Percentiles rank a stretch among this genome's conserved stretches.
Evolutionary conservation across 2,329 filamentous ascomycete genomes (phyloP).

Genomic region (Fusarium subtropicale): DNA sequence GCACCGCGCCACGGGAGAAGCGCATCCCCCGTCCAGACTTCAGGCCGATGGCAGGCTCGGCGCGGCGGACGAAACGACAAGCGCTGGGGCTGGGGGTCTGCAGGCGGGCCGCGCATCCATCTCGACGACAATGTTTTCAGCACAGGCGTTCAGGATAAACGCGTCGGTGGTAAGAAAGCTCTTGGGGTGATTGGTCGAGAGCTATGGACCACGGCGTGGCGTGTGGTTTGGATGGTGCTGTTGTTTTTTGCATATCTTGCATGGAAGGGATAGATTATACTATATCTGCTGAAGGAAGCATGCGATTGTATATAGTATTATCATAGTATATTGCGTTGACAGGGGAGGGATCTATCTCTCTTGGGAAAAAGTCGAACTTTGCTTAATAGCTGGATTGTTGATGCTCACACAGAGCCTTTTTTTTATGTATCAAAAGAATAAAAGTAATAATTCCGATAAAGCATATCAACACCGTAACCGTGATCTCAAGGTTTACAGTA

Average conservation of each 20-base stretch:
- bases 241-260: constrained; percentile 75
- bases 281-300: background rate
- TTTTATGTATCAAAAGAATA: constrained; percentile 32
- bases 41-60: constrained; percentile 45
- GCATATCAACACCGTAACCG: background rate
- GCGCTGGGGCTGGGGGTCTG: constrained; percentile 60
- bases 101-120: constrained; percentile 63
- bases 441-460: constrained; percentile 21
- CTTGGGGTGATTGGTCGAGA: constrained; percentile 67
- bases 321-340: background rate
- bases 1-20: constrained; percentile 39
- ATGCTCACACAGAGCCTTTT: constrained; percentile 30
- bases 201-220: constrained; percentile 69
- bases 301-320: constrained; percentile 23
- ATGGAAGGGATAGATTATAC: constrained; percentile 60
- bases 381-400: constrained; percentile 13
- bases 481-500: background rate
- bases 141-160: constrained; percentile 47
- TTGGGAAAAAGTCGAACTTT: constrained; percentile 16
- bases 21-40: constrained; percentile 34
- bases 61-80: constrained; percentile 44
- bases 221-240: constrained; percentile 72
- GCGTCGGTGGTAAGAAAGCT: constrained; percentile 48
- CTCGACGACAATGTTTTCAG: constrained; percentile 64
- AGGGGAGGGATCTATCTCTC: background rate